These are phyloP conservation scores for Acacia pycnantha DNA, from an alignment of 331 rosid species.

Conservation along the genomic window DNA sequence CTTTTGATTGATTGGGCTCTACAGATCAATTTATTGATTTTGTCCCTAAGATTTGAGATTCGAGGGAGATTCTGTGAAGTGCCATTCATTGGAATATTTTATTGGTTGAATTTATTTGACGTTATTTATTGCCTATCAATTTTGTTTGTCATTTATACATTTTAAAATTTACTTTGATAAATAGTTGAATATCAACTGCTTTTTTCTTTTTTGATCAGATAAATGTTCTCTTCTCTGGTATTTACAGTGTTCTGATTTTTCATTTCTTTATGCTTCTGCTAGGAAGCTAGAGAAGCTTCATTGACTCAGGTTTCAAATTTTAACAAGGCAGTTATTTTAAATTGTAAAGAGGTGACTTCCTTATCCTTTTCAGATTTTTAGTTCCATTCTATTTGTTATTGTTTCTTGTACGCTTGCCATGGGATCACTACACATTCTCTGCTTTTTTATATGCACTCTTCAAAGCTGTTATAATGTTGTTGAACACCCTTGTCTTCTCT, in stretches of 20 bases:
- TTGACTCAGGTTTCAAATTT: constrained; percentile 57
- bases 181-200: constrained; percentile 8
- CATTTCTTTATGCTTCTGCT: constrained; percentile 36
- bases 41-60: not conserved
- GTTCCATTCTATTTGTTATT: not conserved
- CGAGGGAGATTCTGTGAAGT: not conserved
- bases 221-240: not conserved
- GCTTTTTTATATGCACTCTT: constrained; percentile 4
- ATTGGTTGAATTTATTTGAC: not conserved
- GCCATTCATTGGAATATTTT: not conserved
- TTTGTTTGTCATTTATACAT: not conserved
- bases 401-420: constrained; percentile 7
- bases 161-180: constrained; percentile 18
- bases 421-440: constrained; percentile 9
- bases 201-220: constrained; percentile 7
- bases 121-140: not conserved
- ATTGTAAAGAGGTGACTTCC: constrained; percentile 80
- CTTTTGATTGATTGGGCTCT: not conserved
- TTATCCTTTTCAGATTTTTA: constrained; percentile 13
- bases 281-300: constrained; percentile 79
- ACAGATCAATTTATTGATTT: not conserved
- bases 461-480: constrained; percentile 7
- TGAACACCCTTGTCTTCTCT: constrained; percentile 33
- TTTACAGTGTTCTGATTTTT: constrained; percentile 30
- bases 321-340: constrained; percentile 54